Conservation (phyloP, 2,329 filamentous ascomycete genomes). For the Pseudocercospora crystallina region DNA sequence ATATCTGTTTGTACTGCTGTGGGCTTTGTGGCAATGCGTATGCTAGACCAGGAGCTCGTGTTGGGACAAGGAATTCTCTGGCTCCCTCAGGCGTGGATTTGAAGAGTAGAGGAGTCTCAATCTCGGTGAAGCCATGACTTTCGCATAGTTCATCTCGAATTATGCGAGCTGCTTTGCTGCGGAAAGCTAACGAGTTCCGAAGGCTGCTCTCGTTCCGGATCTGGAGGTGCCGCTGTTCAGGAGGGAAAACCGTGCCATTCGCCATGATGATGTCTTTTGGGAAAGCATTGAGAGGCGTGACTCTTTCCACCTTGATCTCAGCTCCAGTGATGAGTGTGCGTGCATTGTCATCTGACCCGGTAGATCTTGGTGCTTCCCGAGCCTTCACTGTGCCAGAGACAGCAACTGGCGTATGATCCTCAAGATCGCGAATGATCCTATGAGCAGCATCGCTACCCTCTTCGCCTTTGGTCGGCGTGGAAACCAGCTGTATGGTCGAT, state of each 20-base stretch:
- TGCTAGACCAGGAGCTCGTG: slow-evolving; percentile 69
- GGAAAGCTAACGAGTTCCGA: slow-evolving; percentile 66
- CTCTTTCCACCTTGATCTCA: slow-evolving; percentile 56
- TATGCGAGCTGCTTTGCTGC: slow-evolving; percentile 59
- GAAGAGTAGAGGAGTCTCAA: slow-evolving; percentile 93
- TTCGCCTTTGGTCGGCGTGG: slow-evolving; percentile 26
- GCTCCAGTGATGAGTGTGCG: slow-evolving; percentile 15
- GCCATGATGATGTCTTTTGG: slow-evolving; percentile 75
- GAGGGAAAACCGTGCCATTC: slow-evolving; percentile 69
- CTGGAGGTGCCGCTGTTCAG: slow-evolving; percentile 77
- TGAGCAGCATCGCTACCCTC: slow-evolving; percentile 31
- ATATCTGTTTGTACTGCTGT: slow-evolving; percentile 96
- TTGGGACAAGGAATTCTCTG: slow-evolving; percentile 90
- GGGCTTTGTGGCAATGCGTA: slow-evolving; percentile 95
- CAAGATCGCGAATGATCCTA: slow-evolving; percentile 24
- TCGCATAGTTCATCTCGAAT: slow-evolving; percentile 56
- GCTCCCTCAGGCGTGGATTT: slow-evolving; percentile 97
- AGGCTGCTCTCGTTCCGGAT: slow-evolving; percentile 72
- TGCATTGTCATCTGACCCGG: background rate
- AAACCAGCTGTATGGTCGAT: slow-evolving; percentile 41
- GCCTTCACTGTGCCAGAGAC: slow-evolving; percentile 51
- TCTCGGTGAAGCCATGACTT: slow-evolving; percentile 65
- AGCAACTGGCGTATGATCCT: slow-evolving; percentile 53
- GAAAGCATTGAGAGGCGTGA: slow-evolving; percentile 71
- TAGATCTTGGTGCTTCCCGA: slow-evolving; percentile 39